Evolutionary conservation across 306 rosid species (phyloP), one percentile per base, ranked within the genome.

Genomic region (Geum urbanum): DNA sequence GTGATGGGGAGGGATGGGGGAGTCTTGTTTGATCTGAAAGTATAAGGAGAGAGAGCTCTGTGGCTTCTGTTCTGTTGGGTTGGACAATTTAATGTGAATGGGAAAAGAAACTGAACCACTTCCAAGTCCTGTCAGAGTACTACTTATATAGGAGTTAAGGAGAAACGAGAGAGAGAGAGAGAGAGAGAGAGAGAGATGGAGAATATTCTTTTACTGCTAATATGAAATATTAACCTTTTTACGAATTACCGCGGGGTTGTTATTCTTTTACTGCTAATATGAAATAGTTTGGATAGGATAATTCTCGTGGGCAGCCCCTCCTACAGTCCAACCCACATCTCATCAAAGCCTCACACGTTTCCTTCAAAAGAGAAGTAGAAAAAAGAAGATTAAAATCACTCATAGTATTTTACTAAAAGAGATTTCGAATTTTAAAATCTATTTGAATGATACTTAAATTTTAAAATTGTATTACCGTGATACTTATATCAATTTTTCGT

Each of bases 91-190:
- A 14, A 39, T 60, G 24, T 58, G 64, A 58, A 13, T 6, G 2
- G 2, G 18, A 16, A 32, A 51, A 51, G n/a, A 40, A 62, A 62
- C 67, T 62, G 67, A 62, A 27, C 24, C 9, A 7, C 47, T 27
- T 60, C 16, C 49, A 16, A n/a, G 48, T 39, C 67, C 13, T 41
- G 67, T 40, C 67, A 62, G 50, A 62, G 9, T 62, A 41, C 50
- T 62, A 24, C 27, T 24, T 24, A 24, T 41, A 62, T 62, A n/a
- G 48, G 66, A 40, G 37, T 32, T 32, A 32, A 1, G 37, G 37
- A 32, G 37, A 32, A 3, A 1, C 3, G 37, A 32, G 37, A 32
- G 3, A 32, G 37, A 24, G 27, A 24, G 24, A 16, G 27, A 9
- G 27, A 6, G 15, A 1, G 39, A 5, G 45, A 35, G 45, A 37